Base-by-base conservation (phyloP, 305 asterid species). In the Solanum hybrid region DNA sequence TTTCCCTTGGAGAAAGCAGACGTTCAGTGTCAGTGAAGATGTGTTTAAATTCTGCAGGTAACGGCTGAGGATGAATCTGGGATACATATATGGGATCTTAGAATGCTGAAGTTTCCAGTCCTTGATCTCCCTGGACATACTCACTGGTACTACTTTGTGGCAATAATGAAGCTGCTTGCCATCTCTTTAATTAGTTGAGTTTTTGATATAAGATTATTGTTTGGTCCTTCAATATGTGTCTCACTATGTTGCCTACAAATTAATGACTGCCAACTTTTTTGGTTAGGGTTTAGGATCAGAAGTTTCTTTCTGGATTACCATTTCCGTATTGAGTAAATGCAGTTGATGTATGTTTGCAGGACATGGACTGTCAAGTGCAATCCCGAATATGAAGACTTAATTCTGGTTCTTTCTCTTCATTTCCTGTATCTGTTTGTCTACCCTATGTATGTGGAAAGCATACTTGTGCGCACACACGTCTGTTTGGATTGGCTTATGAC, bases 31-130 rank as follows among this genome's bases (percentile, higher is more conserved):
- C 77, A 82, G 27, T 82, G 87, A 82, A 27, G 38, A 84, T 84
- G 31, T 84, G 6, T 10, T 88, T 35, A 90, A 90, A 89, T 89
- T 86, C 90, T 88, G 81, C 93, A 96, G 99, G 98, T 95, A 87
- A 97, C 98, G 71, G 99, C 99, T 88, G 99, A 95, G 91, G 99
- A 95, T 90, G 99, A 97, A 92, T 94, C 97, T 9, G 98, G 99
- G 91, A 94, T 97, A 92, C 96, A 93, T 92, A 91, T 95, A 87
- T 96, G 99, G 99, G 99, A 97, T 93, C 96, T 94, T 72, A 93
- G 99, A 91, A 96, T 94, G 90, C 92, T 94, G 90, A 95, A 93
- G 77, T 88, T 90, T 90, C 99, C 99, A 35, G 94, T 95, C 88
- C 90, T 95, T 80, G 97, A 96, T 90, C 98, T 97, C 89, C 99